Base-by-base conservation (phyloP, 768 basidiomycete genomes). In the Imleria badia region DNA sequence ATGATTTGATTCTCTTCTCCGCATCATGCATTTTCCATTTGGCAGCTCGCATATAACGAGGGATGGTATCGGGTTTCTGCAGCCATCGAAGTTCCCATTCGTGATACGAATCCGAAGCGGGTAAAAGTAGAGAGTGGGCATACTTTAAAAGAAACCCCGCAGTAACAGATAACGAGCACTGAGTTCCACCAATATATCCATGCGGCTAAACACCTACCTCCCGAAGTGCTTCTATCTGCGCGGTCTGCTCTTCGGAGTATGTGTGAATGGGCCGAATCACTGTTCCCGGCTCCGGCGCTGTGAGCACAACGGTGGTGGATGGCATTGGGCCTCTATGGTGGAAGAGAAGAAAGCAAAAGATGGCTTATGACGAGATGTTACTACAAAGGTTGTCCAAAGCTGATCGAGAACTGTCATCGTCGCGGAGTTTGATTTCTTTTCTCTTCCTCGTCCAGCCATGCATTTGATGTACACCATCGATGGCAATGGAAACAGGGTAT, bases 401-500 rank as follows among this genome's bases (percentile, higher is more conserved):
- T n/a, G 34, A 40, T 35, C 29, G 14, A 8, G 13, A 33, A 26
- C 13, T 36, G 30, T 30, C 14, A 3, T 22, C 34, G 6, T 54
- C 57, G 58, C 64, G 64, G 64, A 57, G 64, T 61, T 57, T 55
- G 10, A 53, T 41, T 48, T 33, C 2, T 26, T 17, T 35, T 30
- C 34, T 38, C n/a, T 45, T 5, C 11, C 23, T 51, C 46, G 36
- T 52, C n/a, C 68, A 68, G 78, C 59, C 67, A 98, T 98, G 96
- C 95, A 98, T 85, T 78, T 98, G 66, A 98, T 98, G 96, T 98
- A 96, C 75, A 89, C 88, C 15, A 60, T 89, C 42, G 89, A 93
- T 64, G 82, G 81, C 54, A 71, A 72, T 42, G 92, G 92, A 17
- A 86, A 83, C 76, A 86, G 96, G 68, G 61, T 91, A 3, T 99